These are phyloP conservation scores for Colletotrichum phormii DNA, from an alignment of 2,329 filamentous ascomycete genomes.

Conservation along the genomic window DNA sequence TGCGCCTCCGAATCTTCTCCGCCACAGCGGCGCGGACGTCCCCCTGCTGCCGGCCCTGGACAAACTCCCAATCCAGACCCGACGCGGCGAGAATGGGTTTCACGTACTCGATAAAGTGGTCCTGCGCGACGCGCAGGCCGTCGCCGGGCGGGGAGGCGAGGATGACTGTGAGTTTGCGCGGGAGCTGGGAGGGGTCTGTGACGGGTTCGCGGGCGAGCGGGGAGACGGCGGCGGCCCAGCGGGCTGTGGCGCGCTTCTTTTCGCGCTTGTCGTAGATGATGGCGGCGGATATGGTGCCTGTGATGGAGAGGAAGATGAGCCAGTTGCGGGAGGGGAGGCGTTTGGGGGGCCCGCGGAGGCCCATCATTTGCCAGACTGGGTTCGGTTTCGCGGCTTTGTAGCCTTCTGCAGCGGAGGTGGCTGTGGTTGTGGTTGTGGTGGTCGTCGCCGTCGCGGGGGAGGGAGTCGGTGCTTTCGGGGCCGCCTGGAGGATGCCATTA, in stretches of 20 bases:
- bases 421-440: conserved; percentile 40
- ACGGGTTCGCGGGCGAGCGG: conserved; percentile 85
- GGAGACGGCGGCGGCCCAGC: conserved; percentile 88
- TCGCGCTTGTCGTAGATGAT: conserved; percentile 93
- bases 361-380: conserved; percentile 82
- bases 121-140: conserved; percentile 84
- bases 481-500: conserved; percentile 10
- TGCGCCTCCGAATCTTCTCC: conserved; percentile 82
- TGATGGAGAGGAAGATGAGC: conserved; percentile 92
- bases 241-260: conserved; percentile 85
- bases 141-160: conserved; percentile 89
- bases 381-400: conserved; percentile 68
- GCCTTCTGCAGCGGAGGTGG: conserved; percentile 41
- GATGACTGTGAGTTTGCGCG: conserved; percentile 87
- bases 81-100: conserved; percentile 93
- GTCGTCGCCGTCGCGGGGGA: conserved; percentile 6
- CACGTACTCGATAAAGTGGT: conserved; percentile 95
- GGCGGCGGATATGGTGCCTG: conserved; percentile 80
- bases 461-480: conserved; percentile 2
- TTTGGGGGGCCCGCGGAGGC: conserved; percentile 84
- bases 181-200: conserved; percentile 74
- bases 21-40: conserved; percentile 89
- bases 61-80: conserved; percentile 94
- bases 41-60: conserved; percentile 92
- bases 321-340: conserved; percentile 96